A percentile compares a stretch with the other conserved stretches of the same genome.
These are phyloP conservation scores for Trichoderma asperellum DNA, from an alignment of 2,329 filamentous ascomycete species.

Conservation along the genomic window DNA sequence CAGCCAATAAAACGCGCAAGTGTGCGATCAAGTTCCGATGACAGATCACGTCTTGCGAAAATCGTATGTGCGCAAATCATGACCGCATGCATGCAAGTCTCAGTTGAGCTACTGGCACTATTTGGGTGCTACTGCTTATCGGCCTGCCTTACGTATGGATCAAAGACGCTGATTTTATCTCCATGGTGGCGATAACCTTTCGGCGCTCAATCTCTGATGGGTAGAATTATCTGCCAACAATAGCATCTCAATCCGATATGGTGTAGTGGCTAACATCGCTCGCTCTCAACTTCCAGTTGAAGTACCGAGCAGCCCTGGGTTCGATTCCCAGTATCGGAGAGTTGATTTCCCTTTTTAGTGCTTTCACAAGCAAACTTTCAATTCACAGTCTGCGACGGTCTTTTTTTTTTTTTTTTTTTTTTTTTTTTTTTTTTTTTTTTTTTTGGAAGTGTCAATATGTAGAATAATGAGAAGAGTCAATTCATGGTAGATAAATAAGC, in stretches of 20 bases:
- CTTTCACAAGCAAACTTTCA: background rate
- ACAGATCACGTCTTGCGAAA: background rate
- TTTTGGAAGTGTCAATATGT: background rate
- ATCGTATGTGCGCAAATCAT: constrained; percentile 12
- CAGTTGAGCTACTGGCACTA: background rate
- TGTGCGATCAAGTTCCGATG: constrained; percentile 16
- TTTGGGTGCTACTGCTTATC: background rate
- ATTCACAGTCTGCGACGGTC: background rate
- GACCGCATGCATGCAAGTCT: constrained; percentile 4
- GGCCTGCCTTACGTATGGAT: background rate
- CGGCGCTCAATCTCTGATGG: background rate
- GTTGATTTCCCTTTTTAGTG: constrained; percentile 10
- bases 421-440: background rate
- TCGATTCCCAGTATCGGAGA: constrained; percentile 44
- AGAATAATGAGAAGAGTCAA: constrained; percentile 1
- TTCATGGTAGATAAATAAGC: constrained; percentile 2
- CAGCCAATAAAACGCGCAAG: constrained; percentile 15
- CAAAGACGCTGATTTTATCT: background rate
- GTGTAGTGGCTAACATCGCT: constrained; percentile 46
- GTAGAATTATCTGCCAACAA: background rate
- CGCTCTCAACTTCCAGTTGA: constrained; percentile 37
- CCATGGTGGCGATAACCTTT: constrained; percentile 13
- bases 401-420: background rate
- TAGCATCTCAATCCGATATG: constrained; percentile 38
- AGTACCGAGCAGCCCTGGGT: constrained; percentile 42